Evolutionary conservation across 768 basidiomycete genomes (phyloP).

Genomic region (Cystobasidium tubakii): DNA sequence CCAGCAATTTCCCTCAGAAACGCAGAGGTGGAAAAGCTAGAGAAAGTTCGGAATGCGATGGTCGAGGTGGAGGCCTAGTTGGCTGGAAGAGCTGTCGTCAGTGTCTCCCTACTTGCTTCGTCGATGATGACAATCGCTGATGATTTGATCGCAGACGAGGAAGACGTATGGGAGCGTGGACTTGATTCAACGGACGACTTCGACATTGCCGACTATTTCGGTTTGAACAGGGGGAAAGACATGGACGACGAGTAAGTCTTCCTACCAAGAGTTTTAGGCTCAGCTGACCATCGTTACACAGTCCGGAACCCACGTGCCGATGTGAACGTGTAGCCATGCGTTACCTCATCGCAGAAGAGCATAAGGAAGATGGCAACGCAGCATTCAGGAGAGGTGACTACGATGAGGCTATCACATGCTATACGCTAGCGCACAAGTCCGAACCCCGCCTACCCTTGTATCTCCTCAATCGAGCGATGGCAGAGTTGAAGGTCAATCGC

Average conservation of each 20-base stretch:
- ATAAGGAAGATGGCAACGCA: constrained; percentile 94
- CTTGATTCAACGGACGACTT: constrained; percentile 30
- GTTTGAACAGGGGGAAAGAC: constrained; percentile 12
- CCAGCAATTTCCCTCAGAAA: not conserved
- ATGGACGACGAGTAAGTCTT: constrained; percentile 23
- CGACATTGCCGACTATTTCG: constrained; percentile 32
- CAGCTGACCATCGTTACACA: not conserved
- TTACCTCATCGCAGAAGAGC: constrained; percentile 56
- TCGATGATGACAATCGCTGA: not conserved
- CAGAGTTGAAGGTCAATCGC: constrained; percentile 27
- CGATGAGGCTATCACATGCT: constrained; percentile 66
- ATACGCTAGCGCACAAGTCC: constrained; percentile 52
- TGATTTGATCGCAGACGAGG: constrained; percentile 13
- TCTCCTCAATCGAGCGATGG: constrained; percentile 35
- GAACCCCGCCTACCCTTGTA: constrained; percentile 33
- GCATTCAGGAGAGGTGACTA: constrained; percentile 71
- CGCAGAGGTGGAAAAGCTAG: constrained; percentile 30
- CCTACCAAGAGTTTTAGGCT: too few species aligned
- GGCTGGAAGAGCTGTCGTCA: constrained; percentile 36
- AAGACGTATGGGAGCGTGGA: constrained; percentile 33
- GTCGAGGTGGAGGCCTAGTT: constrained; percentile 28
- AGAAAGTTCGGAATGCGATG: constrained; percentile 26
- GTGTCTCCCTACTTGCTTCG: not conserved
- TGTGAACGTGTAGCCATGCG: constrained; percentile 32
- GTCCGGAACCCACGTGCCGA: constrained; percentile 6